Percentiles rank a stretch among this genome's conserved stretches.
These are phyloP conservation scores for Microsporum ferrugineum DNA, from an alignment of 2,329 filamentous ascomycete species.

Conservation along the genomic window DNA sequence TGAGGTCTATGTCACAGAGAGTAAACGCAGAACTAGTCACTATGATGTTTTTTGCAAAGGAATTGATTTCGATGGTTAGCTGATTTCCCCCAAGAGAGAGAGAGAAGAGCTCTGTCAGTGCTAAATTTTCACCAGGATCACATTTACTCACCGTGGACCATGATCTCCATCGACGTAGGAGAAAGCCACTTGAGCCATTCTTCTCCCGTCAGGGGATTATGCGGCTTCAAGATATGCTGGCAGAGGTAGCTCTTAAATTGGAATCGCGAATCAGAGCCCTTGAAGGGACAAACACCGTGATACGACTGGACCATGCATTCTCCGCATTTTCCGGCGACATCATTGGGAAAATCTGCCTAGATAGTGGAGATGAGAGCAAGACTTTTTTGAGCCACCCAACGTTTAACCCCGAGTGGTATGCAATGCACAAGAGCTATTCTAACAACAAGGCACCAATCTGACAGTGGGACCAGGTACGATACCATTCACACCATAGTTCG, in stretches of 20 bases:
- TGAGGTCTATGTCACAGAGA: constrained; percentile 11
- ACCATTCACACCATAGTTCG: constrained; percentile 8
- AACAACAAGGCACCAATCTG: background rate
- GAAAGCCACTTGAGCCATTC: constrained; percentile 17
- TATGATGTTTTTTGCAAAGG: constrained; percentile 1
- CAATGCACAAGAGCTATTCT: background rate
- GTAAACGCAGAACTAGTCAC: background rate
- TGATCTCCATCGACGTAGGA: constrained; percentile 20
- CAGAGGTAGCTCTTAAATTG: constrained; percentile 8
- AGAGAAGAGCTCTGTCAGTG: background rate
- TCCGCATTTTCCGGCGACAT: constrained; percentile 21
- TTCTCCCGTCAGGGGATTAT: constrained; percentile 16
- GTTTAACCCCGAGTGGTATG: constrained; percentile 7
- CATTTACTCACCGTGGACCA: constrained; percentile 21
- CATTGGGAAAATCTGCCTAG: constrained; percentile 12
- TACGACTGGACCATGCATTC: constrained; percentile 19
- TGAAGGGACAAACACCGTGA: constrained; percentile 13
- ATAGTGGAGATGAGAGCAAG: background rate
- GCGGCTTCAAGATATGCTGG: constrained; percentile 6
- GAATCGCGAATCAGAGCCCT: constrained; percentile 8
- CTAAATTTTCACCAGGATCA: constrained; percentile 12
- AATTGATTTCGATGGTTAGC: background rate
- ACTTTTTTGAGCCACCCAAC: constrained; percentile 4
- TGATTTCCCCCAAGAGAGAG: background rate
- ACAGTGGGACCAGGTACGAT: constrained; percentile 10